These are phyloP conservation scores for Microbotryum lychnidis-dioicae DNA, from an alignment of 1,284 basidiomycete genomes.

Conservation along the genomic window DNA sequence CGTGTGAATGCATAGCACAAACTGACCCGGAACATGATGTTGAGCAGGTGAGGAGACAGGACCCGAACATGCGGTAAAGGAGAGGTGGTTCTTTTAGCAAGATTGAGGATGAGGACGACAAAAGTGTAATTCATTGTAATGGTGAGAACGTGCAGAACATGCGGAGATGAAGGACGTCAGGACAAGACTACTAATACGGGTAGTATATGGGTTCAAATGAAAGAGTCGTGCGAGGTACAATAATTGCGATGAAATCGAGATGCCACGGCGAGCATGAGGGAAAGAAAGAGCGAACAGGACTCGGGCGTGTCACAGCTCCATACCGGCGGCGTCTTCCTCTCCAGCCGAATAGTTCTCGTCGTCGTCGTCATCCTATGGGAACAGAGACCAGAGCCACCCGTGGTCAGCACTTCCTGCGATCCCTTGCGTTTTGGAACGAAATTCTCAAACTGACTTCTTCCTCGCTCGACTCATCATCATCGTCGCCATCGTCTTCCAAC, in stretches of 20 bases:
- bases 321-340: conserved; percentile 47
- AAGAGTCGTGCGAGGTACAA: background rate
- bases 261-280: background rate
- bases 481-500: conserved; percentile 50
- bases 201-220: no score
- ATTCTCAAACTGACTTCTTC: conserved; percentile 48
- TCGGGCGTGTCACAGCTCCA: conserved; percentile 29
- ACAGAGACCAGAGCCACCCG: background rate
- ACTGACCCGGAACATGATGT: no score
- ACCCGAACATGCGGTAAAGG: no score
- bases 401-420: conserved; percentile 22
- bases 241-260: background rate
- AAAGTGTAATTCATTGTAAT: no score
- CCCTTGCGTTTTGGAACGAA: conserved; percentile 39
- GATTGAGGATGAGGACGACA: no score
- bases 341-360: conserved; percentile 74
- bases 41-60: no score
- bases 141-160: no score
- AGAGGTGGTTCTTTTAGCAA: no score
- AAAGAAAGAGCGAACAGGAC: conserved; percentile 1
- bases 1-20: no score
- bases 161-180: no score
- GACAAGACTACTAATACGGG: no score
- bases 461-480: conserved; percentile 50
- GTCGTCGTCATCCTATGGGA: conserved; percentile 62